Evolutionary conservation across 2,329 filamentous ascomycete species (phyloP), one percentile per base, ranked within the genome.

Genomic region (Trichoderma aggressivum): DNA sequence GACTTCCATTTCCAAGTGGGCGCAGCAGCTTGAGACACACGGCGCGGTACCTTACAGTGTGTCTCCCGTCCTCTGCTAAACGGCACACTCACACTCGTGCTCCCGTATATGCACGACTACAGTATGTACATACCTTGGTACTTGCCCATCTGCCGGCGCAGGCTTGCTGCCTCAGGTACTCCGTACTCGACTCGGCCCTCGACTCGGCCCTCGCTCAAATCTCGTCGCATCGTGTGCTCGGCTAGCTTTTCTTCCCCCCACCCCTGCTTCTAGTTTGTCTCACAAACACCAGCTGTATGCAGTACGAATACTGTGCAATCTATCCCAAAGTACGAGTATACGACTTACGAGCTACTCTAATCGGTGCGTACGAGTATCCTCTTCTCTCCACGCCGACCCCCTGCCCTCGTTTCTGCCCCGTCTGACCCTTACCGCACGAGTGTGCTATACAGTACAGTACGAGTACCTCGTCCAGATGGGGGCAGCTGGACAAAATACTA

Each of bases 191-290:
- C n/a, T n/a, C n/a, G n/a, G n/a, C n/a, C n/a, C n/a, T n/a, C n/a
- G n/a, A n/a, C 39, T 43, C 39, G 39, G 39, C 39, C 39, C 39
- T 43, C 58, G n/a, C 30, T n/a, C 58, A 59, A n/a, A 21, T 60
- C 32, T 60, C 32, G n/a, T 32, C 3, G 30, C 30, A 55, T 66
- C 50, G 63, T 18, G 50, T 24, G 50, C 63, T 58, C 50, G 50
- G 63, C 63, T 66, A 43, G 62, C 62, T 65, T 65, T 50, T 65
- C 47, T 39, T 53, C 24, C 24, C 30, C 62, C 62, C 62, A 65
- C 47, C 62, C 58, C 58, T 61, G 58, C 62, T 32, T 34, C 10
- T 65, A 18, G 21, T 7, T 61, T 39, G 62, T 30, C 43, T 55
- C 62, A 36, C 62, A 65, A 36, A 26, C 34, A 24, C 50, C 58